Evolutionary conservation across 2,329 filamentous ascomycete genomes (phyloP), one percentile per base, ranked within the genome.

Genomic region (Aspergillus arachidicola): DNA sequence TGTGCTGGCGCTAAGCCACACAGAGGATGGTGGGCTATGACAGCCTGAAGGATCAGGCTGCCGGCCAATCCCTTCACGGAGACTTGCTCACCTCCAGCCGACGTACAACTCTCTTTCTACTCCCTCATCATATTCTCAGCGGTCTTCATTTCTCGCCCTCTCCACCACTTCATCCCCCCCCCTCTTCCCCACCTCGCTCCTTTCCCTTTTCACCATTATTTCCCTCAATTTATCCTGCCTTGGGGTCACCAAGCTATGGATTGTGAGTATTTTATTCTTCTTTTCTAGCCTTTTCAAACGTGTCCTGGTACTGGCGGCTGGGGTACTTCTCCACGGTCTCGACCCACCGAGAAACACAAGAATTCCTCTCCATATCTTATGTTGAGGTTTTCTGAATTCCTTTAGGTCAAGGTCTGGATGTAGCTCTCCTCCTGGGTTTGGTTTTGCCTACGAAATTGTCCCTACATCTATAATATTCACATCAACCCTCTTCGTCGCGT

Each of bases 191-290:
- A 59, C 62, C 61, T 57, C 65, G 63, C 51, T 53, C 62, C 68
- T 71, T 69, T 66, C 53, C 64, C 66, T 70, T 69, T 70, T 68
- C 69, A 72, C 72, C 68, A 76, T 77, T 78, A 69, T 68, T 72
- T 71, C 63, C 66, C 67, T 70, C 66, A 69, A 66, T 66, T 63
- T 63, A 69, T 73, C 72, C 75, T 70, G 60, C 68, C 71, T 75
- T 76, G 80, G 82, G 82, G 80, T 81, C 79, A 81, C 79, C 80
- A 77, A 79, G 80, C 75, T 79, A 87, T 87, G 85, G 84, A 86
- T 80, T 84, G 86, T 87, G 79, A 85, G 84, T 86, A 72, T 70
- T 67, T 70, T 72, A 71, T 73, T 78, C 70, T 72, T 72, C 68
- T 71, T 72, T 68, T 70, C 63, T 69, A 63, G 64, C 64, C 65